These are phyloP conservation scores for Pythium monospermum DNA, from an alignment of 352 stramenopile genomes.

Conservation along the genomic window DNA sequence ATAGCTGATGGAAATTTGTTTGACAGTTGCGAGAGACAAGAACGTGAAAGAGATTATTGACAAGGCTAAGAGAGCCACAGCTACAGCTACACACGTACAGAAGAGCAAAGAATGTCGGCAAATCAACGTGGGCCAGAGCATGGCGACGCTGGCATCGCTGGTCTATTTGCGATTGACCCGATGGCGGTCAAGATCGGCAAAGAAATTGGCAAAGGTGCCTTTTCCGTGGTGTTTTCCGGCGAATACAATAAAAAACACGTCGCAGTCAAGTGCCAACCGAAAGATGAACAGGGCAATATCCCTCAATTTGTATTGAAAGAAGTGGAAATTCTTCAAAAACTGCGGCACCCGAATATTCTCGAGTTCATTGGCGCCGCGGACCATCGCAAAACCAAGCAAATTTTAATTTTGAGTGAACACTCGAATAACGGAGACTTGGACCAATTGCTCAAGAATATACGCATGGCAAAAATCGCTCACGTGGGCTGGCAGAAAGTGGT, in stretches of 20 bases:
- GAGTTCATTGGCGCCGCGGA: slow-evolving; percentile 73
- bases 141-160: slow-evolving; percentile 15
- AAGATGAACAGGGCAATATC: slow-evolving; percentile 64
- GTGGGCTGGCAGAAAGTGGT: slow-evolving; percentile 57
- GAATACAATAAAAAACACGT: slow-evolving; percentile 71
- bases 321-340: slow-evolving; percentile 59
- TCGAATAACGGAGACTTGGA: slow-evolving; percentile 73
- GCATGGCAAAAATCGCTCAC: slow-evolving; percentile 35
- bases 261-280: slow-evolving; percentile 83
- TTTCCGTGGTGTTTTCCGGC: slow-evolving; percentile 72
- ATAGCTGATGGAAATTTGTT: too few species aligned
- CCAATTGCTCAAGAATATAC: slow-evolving; percentile 55
- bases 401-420: slow-evolving; percentile 84
- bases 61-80: too few species aligned
- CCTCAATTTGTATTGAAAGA: slow-evolving; percentile 74
- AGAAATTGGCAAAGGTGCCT: slow-evolving; percentile 83
- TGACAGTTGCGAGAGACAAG: too few species aligned
- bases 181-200: slow-evolving; percentile 63
- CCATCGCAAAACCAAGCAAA: slow-evolving; percentile 60
- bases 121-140: slow-evolving; percentile 30
- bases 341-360: slow-evolving; percentile 69
- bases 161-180: slow-evolving; percentile 55
- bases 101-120: slow-evolving; percentile 22
- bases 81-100: slow-evolving; percentile 2
- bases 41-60: too few species aligned